These are phyloP conservation scores for Zygoascus meyerae DNA, from an alignment of 1,139 yeast species.

Conservation along the genomic window DNA sequence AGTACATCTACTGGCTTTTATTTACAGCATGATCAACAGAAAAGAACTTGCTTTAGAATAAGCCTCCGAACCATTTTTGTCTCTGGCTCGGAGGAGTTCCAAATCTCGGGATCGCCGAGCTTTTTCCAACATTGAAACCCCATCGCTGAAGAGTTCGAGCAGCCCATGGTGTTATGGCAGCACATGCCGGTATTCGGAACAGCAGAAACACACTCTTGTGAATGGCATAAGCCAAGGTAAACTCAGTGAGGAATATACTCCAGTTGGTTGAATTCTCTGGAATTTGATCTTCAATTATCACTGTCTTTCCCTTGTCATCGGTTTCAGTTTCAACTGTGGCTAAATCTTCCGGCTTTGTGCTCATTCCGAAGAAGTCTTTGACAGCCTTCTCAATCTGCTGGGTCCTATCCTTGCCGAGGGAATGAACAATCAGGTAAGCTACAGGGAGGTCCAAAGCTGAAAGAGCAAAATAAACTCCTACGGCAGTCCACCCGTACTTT, in stretches of 20 bases:
- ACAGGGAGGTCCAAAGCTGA: constrained; percentile 74
- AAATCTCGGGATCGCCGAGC: constrained; percentile 35
- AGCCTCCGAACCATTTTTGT: constrained; percentile 60
- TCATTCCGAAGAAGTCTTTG: constrained; percentile 40
- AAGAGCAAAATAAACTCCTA: constrained; percentile 73
- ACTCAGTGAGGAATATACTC: constrained; percentile 57
- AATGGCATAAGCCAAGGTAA: constrained; percentile 85
- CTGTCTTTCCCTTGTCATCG: constrained; percentile 12
- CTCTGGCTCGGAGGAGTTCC: constrained; percentile 48
- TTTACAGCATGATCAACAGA: no score
- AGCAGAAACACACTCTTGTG: constrained; percentile 78
- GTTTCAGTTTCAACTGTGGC: constrained; percentile 23
- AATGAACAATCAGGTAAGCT: constrained; percentile 76
- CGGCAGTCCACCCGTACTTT: constrained; percentile 86
- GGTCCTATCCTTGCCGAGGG: constrained; percentile 77
- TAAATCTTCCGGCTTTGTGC: constrained; percentile 26
- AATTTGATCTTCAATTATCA: constrained; percentile 8
- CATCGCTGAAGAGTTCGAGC: constrained; percentile 59
- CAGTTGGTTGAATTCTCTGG: constrained; percentile 19
- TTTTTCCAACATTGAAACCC: constrained; percentile 75
- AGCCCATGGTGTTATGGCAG: constrained; percentile 83
- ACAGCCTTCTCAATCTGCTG: constrained; percentile 57
- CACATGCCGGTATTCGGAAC: constrained; percentile 81
- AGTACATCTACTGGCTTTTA: no score
- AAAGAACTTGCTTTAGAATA: constrained; percentile 37